phyloP scores from a whole-genome alignment of 2,329 filamentous ascomycete genomes.

The Pseudopithomyces maydicus region DNA sequence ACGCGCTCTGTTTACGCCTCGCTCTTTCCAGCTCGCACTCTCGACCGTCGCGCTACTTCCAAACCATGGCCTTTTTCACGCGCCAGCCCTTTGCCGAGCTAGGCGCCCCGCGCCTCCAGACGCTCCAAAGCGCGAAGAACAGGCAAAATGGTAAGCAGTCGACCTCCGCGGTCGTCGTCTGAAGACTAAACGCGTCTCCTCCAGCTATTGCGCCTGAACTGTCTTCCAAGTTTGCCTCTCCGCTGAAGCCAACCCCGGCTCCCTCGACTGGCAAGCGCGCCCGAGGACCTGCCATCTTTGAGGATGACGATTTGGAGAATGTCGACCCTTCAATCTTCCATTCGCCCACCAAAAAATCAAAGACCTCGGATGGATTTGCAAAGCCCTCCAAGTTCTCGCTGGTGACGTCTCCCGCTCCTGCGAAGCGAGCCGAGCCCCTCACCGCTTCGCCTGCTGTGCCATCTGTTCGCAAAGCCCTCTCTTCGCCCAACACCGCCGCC shows the following conservation, averaged over 20 bases:
- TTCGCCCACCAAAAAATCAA: conserved; percentile 60
- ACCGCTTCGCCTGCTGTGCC: conserved; percentile 33
- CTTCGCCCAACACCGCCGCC: conserved; percentile 49
- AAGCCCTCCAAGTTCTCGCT: conserved; percentile 51
- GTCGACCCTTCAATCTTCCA: conserved; percentile 59
- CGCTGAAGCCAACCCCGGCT: conserved; percentile 33
- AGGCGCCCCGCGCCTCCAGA: conserved; percentile 71
- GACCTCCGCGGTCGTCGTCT: not conserved
- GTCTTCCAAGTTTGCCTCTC: conserved; percentile 32
- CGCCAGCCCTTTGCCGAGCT: conserved; percentile 79
- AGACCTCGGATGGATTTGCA: conserved; percentile 46
- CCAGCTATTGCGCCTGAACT: conserved; percentile 36
- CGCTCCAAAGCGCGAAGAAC: conserved; percentile 76
- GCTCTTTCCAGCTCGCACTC: conserved; percentile 1
- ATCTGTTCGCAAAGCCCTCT: conserved; percentile 45
- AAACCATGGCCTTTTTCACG: conserved; percentile 50
- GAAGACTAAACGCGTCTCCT: conserved; percentile 26
- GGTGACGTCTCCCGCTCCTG: conserved; percentile 33
- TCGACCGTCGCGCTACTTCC: conserved; percentile 6
- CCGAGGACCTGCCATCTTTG: conserved; percentile 50
- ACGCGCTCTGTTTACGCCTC: not conserved
- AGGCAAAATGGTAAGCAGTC: conserved; percentile 64
- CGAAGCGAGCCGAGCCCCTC: conserved; percentile 26
- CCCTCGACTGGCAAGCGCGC: conserved; percentile 53
- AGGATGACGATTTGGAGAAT: conserved; percentile 61